Evolutionary conservation across 768 basidiomycete species (phyloP).

Genomic region (Termitomyces sp.): DNA sequence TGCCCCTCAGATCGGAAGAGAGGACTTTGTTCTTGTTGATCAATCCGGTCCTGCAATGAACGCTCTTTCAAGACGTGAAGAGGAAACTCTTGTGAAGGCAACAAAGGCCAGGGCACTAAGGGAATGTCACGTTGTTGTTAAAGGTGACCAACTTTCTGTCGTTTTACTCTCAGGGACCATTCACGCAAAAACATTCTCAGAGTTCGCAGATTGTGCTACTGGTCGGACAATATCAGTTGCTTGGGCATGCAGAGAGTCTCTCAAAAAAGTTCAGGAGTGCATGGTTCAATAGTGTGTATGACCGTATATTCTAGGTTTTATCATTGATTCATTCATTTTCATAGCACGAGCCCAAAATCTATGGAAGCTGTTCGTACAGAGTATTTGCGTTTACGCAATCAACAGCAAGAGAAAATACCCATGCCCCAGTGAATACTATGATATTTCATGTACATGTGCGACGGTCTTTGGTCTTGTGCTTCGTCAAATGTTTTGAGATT

Average conservation of each 20-base stretch:
- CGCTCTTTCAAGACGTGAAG: constrained; percentile 81
- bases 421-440: neutral
- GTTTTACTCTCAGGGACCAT: neutral
- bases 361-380: constrained; percentile 70
- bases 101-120: constrained; percentile 75
- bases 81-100: constrained; percentile 78
- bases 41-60: constrained; percentile 48
- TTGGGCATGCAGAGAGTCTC: constrained; percentile 74
- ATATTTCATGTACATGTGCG: neutral
- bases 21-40: constrained; percentile 2
- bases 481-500: neutral
- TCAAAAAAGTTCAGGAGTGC: constrained; percentile 69
- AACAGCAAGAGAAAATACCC: constrained; percentile 20
- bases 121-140: constrained; percentile 72
- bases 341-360: constrained; percentile 66
- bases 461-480: neutral
- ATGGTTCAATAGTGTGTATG: constrained; percentile 72
- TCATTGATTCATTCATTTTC: constrained; percentile 3
- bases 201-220: constrained; percentile 78
- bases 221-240: constrained; percentile 80
- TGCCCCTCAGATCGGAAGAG: neutral
- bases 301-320: neutral
- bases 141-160: constrained; percentile 38
- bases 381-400: constrained; percentile 62
- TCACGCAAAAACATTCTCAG: constrained; percentile 31